A percentile compares a stretch with the other conserved stretches of the same genome.
Conservation (phyloP, 2,329 filamentous ascomycete genomes). For the Cladophialophora exuberans region DNA sequence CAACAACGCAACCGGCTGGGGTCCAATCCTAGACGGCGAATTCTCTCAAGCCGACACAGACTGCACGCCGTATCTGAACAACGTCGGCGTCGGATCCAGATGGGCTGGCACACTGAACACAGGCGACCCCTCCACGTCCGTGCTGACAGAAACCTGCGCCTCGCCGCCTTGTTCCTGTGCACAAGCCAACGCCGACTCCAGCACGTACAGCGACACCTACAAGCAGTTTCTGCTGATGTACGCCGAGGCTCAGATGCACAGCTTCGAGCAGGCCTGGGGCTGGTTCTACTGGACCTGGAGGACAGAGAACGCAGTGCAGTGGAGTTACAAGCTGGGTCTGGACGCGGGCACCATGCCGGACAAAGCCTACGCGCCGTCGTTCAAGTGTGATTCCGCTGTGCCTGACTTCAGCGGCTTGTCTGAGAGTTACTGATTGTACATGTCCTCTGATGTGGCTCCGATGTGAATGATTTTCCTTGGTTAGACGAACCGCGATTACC, state of each 20-base stretch:
- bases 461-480: constrained; percentile 1
- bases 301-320: constrained; percentile 82
- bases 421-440: constrained; percentile 24
- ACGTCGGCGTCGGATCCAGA: constrained; percentile 82
- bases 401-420: constrained; percentile 44
- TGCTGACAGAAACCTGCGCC: constrained; percentile 76
- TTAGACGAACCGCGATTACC: no score
- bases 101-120: constrained; percentile 84
- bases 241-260: constrained; percentile 93
- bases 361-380: constrained; percentile 72
- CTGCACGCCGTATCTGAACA: constrained; percentile 84
- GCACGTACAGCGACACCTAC: constrained; percentile 71
- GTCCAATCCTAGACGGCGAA: constrained; percentile 91
- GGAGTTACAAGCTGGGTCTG: constrained; percentile 86
- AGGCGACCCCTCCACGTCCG: constrained; percentile 62
- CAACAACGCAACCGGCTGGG: constrained; percentile 68
- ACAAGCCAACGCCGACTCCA: constrained; percentile 73
- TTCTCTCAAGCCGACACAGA: constrained; percentile 98
- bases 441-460: neutral
- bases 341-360: constrained; percentile 76
- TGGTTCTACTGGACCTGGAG: constrained; percentile 99
- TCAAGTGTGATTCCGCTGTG: constrained; percentile 62
- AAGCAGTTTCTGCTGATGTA: constrained; percentile 87
- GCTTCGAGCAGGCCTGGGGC: constrained; percentile 89
- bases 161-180: constrained; percentile 71